These are phyloP conservation scores for Irpex sp. DNA, from an alignment of 1,284 basidiomycete species.

Conservation along the genomic window DNA sequence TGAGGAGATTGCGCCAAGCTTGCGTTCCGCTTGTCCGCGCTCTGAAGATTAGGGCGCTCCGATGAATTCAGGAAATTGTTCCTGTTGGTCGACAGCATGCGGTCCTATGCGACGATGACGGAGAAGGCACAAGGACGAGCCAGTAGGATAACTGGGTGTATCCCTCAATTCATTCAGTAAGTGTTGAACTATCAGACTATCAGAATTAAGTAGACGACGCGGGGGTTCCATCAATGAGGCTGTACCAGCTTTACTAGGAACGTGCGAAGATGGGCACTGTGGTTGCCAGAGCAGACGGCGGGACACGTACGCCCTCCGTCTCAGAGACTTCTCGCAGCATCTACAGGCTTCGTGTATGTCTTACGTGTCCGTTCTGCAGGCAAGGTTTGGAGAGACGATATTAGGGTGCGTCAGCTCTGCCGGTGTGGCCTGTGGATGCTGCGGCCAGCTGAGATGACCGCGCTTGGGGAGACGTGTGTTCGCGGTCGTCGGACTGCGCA, in stretches of 20 bases:
- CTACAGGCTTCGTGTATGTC: conserved; percentile 7
- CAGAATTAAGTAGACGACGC: not conserved
- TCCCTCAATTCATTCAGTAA: not conserved
- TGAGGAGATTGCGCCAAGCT: too few species aligned
- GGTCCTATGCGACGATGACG: not conserved
- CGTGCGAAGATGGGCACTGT: not conserved
- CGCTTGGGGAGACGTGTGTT: not conserved
- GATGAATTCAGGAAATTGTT: not conserved
- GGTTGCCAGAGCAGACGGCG: not conserved
- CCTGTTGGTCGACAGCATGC: not conserved
- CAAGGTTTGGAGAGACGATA: not conserved
- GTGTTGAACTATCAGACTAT: not conserved
- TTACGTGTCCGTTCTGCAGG: not conserved
- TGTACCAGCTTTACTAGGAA: not conserved
- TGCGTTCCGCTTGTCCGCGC: not conserved
- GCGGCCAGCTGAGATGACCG: conserved; percentile 1
- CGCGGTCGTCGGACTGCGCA: conserved; percentile 4
- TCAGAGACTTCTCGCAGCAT: conserved; percentile 10
- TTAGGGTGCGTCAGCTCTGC: conserved; percentile 8
- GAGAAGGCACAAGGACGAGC: not conserved
- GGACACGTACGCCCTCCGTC: not conserved
- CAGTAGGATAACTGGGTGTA: not conserved
- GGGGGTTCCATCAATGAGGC: not conserved
- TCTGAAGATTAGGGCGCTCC: not conserved
- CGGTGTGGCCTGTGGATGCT: conserved; percentile 1